These are phyloP conservation scores for Alloteropsis semialata DNA, from an alignment of 176 grass and related monocot species.

Conservation along the genomic window DNA sequence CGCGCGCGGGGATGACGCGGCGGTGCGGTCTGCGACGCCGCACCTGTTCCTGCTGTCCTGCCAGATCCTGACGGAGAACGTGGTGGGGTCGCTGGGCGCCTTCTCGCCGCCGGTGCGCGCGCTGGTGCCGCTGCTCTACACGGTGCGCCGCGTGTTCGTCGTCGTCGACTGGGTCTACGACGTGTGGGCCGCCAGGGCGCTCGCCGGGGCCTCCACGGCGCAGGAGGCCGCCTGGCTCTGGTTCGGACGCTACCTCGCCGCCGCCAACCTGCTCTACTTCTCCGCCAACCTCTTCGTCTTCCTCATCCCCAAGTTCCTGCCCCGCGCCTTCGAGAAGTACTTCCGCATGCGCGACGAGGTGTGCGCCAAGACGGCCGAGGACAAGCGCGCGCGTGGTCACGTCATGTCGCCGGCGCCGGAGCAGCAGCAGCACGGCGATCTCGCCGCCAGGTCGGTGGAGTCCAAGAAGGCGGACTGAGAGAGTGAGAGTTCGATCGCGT, in stretches of 20 bases:
- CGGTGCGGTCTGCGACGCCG: constrained; percentile 68
- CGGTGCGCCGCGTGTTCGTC: constrained; percentile 71
- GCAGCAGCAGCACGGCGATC: background rate
- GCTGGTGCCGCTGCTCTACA: constrained; percentile 83
- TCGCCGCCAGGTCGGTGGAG: background rate
- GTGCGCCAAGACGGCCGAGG: constrained; percentile 47
- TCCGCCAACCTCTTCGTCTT: constrained; percentile 76
- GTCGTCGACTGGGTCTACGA: constrained; percentile 73
- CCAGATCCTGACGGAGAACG: constrained; percentile 95
- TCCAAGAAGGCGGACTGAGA: constrained; percentile 39
- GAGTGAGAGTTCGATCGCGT: background rate
- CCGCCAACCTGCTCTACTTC: constrained; percentile 72
- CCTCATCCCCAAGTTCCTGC: constrained; percentile 75
- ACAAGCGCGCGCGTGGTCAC: constrained; percentile 19
- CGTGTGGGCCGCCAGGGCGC: constrained; percentile 39
- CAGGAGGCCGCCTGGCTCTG: constrained; percentile 67
- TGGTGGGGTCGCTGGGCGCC: constrained; percentile 54
- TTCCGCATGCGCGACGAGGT: constrained; percentile 59
- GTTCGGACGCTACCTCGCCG: constrained; percentile 74
- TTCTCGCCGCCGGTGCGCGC: constrained; percentile 82
- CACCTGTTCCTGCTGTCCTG: constrained; percentile 90
- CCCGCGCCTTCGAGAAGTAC: constrained; percentile 75
- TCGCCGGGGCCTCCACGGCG: background rate
- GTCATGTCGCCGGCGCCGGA: background rate
- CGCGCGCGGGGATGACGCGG: constrained; percentile 68